Evolutionary conservation across 352 stramenopile species (phyloP).

Genomic region (Phytophthora citricola): DNA sequence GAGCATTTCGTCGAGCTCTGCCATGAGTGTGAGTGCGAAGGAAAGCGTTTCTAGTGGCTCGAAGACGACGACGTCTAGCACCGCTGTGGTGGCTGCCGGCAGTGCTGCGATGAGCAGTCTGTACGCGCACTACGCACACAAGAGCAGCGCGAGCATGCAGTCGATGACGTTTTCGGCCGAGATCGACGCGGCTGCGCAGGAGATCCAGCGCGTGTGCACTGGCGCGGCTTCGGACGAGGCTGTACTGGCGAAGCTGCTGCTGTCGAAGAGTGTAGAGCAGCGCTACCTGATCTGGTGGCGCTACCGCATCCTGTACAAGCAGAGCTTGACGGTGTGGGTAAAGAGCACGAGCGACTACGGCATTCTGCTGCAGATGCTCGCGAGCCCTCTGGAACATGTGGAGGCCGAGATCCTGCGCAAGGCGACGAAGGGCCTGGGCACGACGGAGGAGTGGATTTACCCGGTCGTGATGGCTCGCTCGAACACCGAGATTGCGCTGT

Average conservation of each 20-base stretch:
- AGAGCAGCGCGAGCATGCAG: too few species aligned
- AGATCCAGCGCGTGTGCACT: too few species aligned
- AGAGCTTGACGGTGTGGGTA: constrained; percentile 59
- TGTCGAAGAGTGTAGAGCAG: constrained; percentile 4
- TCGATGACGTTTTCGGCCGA: too few species aligned
- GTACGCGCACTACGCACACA: too few species aligned
- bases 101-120: too few species aligned
- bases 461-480: constrained; percentile 15
- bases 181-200: too few species aligned
- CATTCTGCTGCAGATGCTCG: constrained; percentile 58
- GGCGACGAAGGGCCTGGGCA: constrained; percentile 65
- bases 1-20: constrained; percentile 7
- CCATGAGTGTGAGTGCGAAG: constrained; percentile 1
- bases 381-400: constrained; percentile 53
- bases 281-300: constrained; percentile 33
- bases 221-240: too few species aligned
- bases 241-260: too few species aligned
- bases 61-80: too few species aligned
- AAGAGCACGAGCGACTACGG: constrained; percentile 60
- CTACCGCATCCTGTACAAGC: constrained; percentile 57
- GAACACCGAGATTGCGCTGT: constrained; percentile 68
- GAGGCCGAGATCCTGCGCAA: constrained; percentile 65
- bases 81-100: too few species aligned
- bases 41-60: background rate
- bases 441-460: constrained; percentile 20